phyloP scores from a whole-genome alignment of 2,329 filamentous ascomycete species.

The Pseudodiploospora longispora region DNA sequence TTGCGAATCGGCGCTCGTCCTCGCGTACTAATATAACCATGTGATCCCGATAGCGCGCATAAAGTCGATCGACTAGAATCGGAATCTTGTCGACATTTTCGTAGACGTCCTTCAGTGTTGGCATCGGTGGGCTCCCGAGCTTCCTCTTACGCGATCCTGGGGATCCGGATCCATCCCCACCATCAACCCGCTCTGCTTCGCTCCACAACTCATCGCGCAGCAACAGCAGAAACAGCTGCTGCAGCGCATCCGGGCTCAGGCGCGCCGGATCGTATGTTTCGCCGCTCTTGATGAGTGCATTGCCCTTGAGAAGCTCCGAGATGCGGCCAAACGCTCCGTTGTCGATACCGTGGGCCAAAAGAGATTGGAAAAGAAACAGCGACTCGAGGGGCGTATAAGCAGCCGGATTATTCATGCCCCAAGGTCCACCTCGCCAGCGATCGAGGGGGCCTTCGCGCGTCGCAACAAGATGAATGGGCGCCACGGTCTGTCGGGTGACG shows the following conservation, averaged over 20 bases:
- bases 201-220: constrained; percentile 63
- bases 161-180: constrained; percentile 36
- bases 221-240: constrained; percentile 68
- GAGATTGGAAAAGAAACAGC: constrained; percentile 74
- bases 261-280: constrained; percentile 64
- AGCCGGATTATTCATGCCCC: constrained; percentile 50
- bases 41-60: constrained; percentile 63
- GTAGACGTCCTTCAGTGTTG: constrained; percentile 57
- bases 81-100: constrained; percentile 62
- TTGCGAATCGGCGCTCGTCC: constrained; percentile 61
- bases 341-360: constrained; percentile 59
- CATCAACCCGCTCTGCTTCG: constrained; percentile 33
- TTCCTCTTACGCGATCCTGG: constrained; percentile 67
- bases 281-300: constrained; percentile 63
- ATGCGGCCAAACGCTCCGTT: constrained; percentile 61
- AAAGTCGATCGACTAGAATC: constrained; percentile 63
- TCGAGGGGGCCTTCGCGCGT: constrained; percentile 48
- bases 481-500: constrained; percentile 32
- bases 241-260: constrained; percentile 68
- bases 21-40: constrained; percentile 63
- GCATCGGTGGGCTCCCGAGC: constrained; percentile 54
- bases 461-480: constrained; percentile 46
- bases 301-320: constrained; percentile 65
- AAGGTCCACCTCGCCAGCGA: constrained; percentile 45
- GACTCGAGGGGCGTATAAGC: constrained; percentile 80